A percentile compares a stretch with the other conserved stretches of the same genome.
Evolutionary conservation across 352 stramenopile species (phyloP).

Genomic region (Globisporangium nagaii): DNA sequence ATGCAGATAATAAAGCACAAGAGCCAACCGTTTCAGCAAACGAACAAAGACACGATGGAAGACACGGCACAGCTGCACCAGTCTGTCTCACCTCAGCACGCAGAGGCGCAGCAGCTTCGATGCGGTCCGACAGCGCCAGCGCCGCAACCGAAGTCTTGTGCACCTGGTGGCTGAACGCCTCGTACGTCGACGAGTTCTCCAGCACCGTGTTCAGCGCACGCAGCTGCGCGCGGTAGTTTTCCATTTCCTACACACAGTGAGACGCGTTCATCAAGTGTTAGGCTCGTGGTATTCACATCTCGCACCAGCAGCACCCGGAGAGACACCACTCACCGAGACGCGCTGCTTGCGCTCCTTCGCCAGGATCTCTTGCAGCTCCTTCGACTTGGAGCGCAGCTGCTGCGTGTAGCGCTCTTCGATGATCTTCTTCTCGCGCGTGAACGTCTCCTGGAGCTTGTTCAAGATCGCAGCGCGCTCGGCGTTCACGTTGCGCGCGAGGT

Average conservation of each 20-base stretch:
- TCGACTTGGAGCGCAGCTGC: constrained; percentile 40
- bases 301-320: background rate
- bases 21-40: background rate
- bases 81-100: constrained; percentile 36
- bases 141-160: constrained; percentile 81
- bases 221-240: constrained; percentile 61
- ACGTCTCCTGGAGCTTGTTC: constrained; percentile 53
- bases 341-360: constrained; percentile 59
- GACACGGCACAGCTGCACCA: too few species aligned
- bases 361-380: constrained; percentile 54
- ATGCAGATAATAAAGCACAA: background rate
- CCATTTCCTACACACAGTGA: constrained; percentile 48
- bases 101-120: constrained; percentile 68
- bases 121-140: constrained; percentile 70
- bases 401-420: constrained; percentile 49
- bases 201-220: constrained; percentile 62
- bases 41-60: background rate
- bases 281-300: too few species aligned
- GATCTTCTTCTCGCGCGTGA: constrained; percentile 54
- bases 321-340: constrained; percentile 19
- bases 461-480: constrained; percentile 45
- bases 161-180: constrained; percentile 81
- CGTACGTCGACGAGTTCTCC: constrained; percentile 73
- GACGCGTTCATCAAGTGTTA: too few species aligned
- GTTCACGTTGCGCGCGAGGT: constrained; percentile 57